These are phyloP conservation scores for Pythium apleroticum DNA, from an alignment of 352 stramenopile species.

Conservation along the genomic window DNA sequence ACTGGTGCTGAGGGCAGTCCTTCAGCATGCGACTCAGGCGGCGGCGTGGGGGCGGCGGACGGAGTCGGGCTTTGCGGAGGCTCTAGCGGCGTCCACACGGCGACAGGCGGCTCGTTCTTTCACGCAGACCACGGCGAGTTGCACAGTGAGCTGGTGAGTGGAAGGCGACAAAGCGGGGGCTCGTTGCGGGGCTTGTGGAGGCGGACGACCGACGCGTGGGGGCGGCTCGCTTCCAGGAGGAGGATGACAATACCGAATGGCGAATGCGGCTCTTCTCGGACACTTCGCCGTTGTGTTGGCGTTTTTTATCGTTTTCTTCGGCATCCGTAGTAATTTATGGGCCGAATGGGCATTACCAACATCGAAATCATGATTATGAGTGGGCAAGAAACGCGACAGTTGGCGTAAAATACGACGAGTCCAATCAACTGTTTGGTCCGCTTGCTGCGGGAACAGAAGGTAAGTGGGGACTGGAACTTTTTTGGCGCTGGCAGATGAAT, in stretches of 20 bases:
- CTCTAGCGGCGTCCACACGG: neutral
- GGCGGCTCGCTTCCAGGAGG: neutral
- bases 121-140: slow-evolving; percentile 1
- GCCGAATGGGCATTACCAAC: neutral
- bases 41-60: neutral
- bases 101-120: slow-evolving; percentile 4
- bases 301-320: neutral
- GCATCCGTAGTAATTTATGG: neutral
- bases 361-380: slow-evolving; percentile 11
- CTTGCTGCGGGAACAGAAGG: slow-evolving; percentile 8
- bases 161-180: neutral
- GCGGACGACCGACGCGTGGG: neutral
- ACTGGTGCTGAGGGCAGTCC: slow-evolving; percentile 90
- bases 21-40: slow-evolving; percentile 66
- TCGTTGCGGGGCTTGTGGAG: neutral
- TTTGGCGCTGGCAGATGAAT: slow-evolving; percentile 3
- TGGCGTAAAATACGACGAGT: slow-evolving; percentile 13
- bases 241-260: neutral
- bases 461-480: slow-evolving; percentile 7
- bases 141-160: neutral
- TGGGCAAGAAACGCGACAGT: slow-evolving; percentile 13
- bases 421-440: slow-evolving; percentile 1
- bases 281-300: neutral
- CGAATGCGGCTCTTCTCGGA: neutral
- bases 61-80: neutral